Base-by-base conservation (phyloP, 192 early-diverging fungal genomes). In the Backusella mclennaniae region DNA sequence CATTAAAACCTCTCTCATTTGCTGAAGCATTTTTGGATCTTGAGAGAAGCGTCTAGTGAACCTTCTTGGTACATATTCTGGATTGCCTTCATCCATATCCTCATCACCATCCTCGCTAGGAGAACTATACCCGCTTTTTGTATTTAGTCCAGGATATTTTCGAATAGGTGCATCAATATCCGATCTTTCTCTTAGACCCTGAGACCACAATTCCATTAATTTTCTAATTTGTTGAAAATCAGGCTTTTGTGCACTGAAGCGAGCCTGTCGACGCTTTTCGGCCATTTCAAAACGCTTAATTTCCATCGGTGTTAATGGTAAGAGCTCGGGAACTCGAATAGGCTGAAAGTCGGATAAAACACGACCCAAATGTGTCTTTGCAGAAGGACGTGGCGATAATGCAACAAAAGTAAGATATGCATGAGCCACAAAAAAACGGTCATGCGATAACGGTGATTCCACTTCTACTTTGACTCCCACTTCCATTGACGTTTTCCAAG, bases 401-500 rank as follows among this genome's bases (percentile, higher is more conserved):
- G 87, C 86, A 31, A 90, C 90, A 88, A 91, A 91, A 0, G 89
- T 92, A 36, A 91, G 77, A 53, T 92, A 92, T 21, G 90, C 92
- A 76, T 91, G 90, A 35, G 88, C 90, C 11, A 87, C 86, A 79
- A 87, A 91, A 29, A 81, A 79, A 26, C 79, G 82, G 3, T 81
- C 80, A n/a, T 88, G 86, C 1, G 92, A 80, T 15, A 89, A 72
- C 6, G 89, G 81, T 21, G 90, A 84, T 75, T 93, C 92, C 6
- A 90, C 85, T 68, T 91, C 90, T 21, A 93, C 91, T 42, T 87
- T 84, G n/a, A 93, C 90, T 15, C 74, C 79, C 7, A 88, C 81
- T 79, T 93, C 92, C 91, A 93, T 92, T 1, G 90, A 91, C 0
- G 90, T 90, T 31, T 87, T 87, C 92, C 92, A 93, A 0, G 88